phyloP scores from a whole-genome alignment of 192 early-diverging fungal species.

The Backusella westeae region DNA sequence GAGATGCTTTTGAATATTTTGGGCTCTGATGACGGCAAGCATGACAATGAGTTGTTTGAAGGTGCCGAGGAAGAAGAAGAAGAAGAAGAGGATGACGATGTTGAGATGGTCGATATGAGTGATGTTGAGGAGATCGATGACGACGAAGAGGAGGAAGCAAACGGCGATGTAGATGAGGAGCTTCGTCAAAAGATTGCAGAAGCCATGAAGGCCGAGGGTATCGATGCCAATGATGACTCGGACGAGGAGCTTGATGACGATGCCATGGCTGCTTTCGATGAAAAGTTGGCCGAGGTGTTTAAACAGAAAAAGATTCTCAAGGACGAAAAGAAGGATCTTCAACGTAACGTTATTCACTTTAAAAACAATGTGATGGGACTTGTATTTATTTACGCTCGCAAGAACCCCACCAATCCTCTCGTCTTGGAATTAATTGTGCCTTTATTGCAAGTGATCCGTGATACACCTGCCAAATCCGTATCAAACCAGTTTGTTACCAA shows the following conservation, averaged over 20 bases:
- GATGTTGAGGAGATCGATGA: constrained; percentile 16
- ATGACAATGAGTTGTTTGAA: constrained; percentile 55
- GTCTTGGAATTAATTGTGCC: constrained; percentile 69
- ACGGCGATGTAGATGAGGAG: constrained; percentile 68
- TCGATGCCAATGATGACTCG: constrained; percentile 52
- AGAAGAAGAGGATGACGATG: constrained; percentile 40
- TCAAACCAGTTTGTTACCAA: constrained; percentile 70
- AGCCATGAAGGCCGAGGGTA: constrained; percentile 61
- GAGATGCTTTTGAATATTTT: constrained; percentile 70
- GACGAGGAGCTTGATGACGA: constrained; percentile 44
- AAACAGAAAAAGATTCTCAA: constrained; percentile 77
- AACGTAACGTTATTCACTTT: constrained; percentile 82
- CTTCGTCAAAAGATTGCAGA: constrained; percentile 68
- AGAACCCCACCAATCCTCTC: constrained; percentile 65
- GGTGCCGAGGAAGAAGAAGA: constrained; percentile 54
- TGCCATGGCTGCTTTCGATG: constrained; percentile 70
- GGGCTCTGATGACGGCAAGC: constrained; percentile 49
- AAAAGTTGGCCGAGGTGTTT: constrained; percentile 93
- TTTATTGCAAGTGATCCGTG: constrained; percentile 60
- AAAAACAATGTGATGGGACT: constrained; percentile 88
- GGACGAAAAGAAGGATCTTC: constrained; percentile 73
- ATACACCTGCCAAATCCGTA: constrained; percentile 49
- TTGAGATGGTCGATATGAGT: constrained; percentile 24
- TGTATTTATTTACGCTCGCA: constrained; percentile 72
- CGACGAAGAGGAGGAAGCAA: constrained; percentile 36